Conservation (phyloP, 2,329 filamentous ascomycete genomes). For the Stachybotrys elegans region DNA sequence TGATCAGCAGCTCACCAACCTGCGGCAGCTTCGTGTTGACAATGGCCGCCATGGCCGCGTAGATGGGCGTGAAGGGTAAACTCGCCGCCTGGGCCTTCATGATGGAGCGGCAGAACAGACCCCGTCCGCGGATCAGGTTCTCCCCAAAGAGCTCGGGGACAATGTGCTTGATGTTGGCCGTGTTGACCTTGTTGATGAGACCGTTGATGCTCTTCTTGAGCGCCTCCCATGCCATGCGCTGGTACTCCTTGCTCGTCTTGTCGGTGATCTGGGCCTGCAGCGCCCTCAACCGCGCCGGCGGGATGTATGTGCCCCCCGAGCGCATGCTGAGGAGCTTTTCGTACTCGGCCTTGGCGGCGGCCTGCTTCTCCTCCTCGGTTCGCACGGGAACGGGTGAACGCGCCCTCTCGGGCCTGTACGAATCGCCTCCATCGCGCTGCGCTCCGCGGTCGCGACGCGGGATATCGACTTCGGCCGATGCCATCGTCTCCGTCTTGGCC, state of each 20-base stretch:
- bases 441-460: slow-evolving; percentile 27
- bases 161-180: slow-evolving; percentile 95
- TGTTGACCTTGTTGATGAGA: slow-evolving; percentile 98
- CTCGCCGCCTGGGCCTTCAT: slow-evolving; percentile 98
- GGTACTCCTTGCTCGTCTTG: slow-evolving; percentile 93
- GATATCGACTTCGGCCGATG: slow-evolving; percentile 38
- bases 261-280: slow-evolving; percentile 96
- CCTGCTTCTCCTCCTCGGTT: slow-evolving; percentile 80
- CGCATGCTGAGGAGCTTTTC: slow-evolving; percentile 88
- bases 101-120: slow-evolving; percentile 89
- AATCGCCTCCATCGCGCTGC: slow-evolving; percentile 42
- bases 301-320: slow-evolving; percentile 94
- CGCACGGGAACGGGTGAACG: slow-evolving; percentile 34
- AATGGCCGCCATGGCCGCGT: slow-evolving; percentile 91
- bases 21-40: slow-evolving; percentile 96
- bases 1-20: slow-evolving; percentile 85
- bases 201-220: slow-evolving; percentile 99
- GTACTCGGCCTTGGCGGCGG: slow-evolving; percentile 85
- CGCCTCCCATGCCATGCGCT: slow-evolving; percentile 98
- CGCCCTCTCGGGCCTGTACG: slow-evolving; percentile 39
- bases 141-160: slow-evolving; percentile 94
- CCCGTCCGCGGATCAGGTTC: slow-evolving; percentile 86
- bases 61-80: slow-evolving; percentile 93
- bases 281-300: slow-evolving; percentile 81
- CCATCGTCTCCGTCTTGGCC: slow-evolving; percentile 26